These are phyloP conservation scores for Colletotrichum shisoi DNA, from an alignment of 2,329 filamentous ascomycete species.

Conservation along the genomic window DNA sequence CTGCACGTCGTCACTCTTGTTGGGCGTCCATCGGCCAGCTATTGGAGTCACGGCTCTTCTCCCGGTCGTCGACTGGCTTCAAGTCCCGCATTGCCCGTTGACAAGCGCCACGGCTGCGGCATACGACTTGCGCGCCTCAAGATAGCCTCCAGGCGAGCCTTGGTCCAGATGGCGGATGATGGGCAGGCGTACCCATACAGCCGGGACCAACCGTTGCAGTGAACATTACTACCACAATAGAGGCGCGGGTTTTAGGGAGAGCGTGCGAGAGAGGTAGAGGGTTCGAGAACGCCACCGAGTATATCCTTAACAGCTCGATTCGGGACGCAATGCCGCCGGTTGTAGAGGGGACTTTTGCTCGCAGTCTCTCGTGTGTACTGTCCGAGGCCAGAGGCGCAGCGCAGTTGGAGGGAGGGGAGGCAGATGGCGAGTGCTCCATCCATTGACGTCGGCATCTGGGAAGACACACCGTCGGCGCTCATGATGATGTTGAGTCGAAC, in stretches of 20 bases:
- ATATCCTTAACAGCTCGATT: constrained; percentile 17
- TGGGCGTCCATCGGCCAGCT: background rate
- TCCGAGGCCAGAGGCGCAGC: constrained; percentile 12
- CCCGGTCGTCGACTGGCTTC: background rate
- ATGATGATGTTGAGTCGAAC: background rate
- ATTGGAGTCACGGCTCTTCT: background rate
- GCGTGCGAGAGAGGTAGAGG: constrained; percentile 3
- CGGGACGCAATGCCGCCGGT: constrained; percentile 29
- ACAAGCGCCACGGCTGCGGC: constrained; percentile 7
- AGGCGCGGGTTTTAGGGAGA: background rate
- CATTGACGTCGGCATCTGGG: background rate
- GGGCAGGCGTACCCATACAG: constrained; percentile 6
- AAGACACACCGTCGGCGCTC: background rate
- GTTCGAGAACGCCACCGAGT: background rate
- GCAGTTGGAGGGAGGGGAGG: background rate
- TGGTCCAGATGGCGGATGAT: background rate
- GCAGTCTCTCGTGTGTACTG: constrained; percentile 19
- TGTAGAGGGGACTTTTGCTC: constrained; percentile 14
- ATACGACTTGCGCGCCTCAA: constrained; percentile 18
- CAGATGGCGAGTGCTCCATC: background rate
- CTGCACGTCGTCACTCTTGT: background rate
- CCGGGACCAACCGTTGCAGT: background rate
- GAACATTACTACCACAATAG: background rate
- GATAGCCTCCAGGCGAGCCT: background rate
- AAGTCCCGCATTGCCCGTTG: constrained; percentile 11